Evolutionary conservation across 768 basidiomycete genomes (phyloP).

Genomic region (Cytidiella melzeri): DNA sequence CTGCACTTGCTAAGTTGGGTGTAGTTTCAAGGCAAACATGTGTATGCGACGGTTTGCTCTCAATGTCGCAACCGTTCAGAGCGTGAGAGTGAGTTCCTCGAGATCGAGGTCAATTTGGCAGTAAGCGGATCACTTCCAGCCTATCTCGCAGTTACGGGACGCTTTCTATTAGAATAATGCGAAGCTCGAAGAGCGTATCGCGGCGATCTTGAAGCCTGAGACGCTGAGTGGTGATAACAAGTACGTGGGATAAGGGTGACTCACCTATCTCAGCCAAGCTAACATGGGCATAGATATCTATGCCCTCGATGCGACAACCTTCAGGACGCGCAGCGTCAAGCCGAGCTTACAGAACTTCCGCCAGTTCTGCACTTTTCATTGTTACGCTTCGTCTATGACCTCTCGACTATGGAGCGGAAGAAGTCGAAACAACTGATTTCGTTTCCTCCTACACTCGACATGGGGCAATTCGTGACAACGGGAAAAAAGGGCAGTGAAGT

Average conservation of each 20-base stretch:
- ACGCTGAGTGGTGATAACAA: constrained; percentile 76
- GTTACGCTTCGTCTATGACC: constrained; percentile 88
- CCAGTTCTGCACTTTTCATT: constrained; percentile 89
- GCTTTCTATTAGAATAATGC: constrained; percentile 53
- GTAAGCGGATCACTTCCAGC: constrained; percentile 32
- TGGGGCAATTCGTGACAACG: constrained; percentile 56
- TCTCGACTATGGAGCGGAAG: constrained; percentile 70
- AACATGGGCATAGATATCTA: constrained; percentile 69
- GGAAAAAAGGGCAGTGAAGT: constrained; percentile 6
- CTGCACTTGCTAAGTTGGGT: constrained; percentile 1
- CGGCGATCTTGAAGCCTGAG: constrained; percentile 63
- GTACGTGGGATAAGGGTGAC: constrained; percentile 43
- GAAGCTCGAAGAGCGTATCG: constrained; percentile 68
- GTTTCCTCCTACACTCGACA: constrained; percentile 72
- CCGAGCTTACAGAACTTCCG: constrained; percentile 65
- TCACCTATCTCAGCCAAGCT: no score
- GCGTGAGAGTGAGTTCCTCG: constrained; percentile 67
- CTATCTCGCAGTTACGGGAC: background rate
- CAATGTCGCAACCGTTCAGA: constrained; percentile 66
- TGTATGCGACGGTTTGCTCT: constrained; percentile 76
- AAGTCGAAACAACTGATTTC: constrained; percentile 78
- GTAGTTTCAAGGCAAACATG: constrained; percentile 83
- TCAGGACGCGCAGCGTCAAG: constrained; percentile 76
- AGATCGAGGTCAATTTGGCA: constrained; percentile 82
- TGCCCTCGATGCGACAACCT: constrained; percentile 71